phyloP scores from a whole-genome alignment of 345 rosid species.

The Eucalyptus cladocalyx region DNA sequence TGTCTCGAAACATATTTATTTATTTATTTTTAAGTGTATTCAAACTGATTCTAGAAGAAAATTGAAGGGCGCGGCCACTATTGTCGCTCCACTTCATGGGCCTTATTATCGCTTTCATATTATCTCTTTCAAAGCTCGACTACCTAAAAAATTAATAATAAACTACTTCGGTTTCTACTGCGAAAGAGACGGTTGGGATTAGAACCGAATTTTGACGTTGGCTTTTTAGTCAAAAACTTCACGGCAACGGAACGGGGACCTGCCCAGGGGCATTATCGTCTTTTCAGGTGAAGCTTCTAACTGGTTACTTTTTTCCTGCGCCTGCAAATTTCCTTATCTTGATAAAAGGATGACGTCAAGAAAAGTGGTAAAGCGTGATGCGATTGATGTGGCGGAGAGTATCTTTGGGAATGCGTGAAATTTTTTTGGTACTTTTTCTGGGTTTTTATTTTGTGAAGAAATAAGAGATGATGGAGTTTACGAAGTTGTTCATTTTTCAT shows the following conservation, averaged over 20 bases:
- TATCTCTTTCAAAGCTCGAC: background rate
- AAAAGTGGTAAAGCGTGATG: background rate
- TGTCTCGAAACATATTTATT: rapidly evolving
- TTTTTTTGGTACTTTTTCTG: background rate
- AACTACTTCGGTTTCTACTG: background rate
- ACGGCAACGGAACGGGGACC: background rate
- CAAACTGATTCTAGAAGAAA: background rate
- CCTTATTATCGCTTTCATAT: background rate
- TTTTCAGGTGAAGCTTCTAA: background rate
- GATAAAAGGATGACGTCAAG: background rate
- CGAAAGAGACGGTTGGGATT: background rate
- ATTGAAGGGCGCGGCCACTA: background rate
- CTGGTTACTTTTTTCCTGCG: background rate
- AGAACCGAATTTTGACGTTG: background rate
- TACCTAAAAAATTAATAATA: background rate
- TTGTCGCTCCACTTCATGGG: background rate
- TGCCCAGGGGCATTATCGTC: background rate
- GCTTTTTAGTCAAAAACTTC: background rate
- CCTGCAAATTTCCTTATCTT: background rate
- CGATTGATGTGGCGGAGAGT: background rate
- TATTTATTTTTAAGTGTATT: background rate
- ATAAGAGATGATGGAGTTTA: background rate
- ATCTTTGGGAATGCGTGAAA: background rate
- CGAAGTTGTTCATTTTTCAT: background rate
- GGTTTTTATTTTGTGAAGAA: background rate